Evolutionary conservation across 1,284 basidiomycete species (phyloP).

Genomic region (Puccinia polysora): DNA sequence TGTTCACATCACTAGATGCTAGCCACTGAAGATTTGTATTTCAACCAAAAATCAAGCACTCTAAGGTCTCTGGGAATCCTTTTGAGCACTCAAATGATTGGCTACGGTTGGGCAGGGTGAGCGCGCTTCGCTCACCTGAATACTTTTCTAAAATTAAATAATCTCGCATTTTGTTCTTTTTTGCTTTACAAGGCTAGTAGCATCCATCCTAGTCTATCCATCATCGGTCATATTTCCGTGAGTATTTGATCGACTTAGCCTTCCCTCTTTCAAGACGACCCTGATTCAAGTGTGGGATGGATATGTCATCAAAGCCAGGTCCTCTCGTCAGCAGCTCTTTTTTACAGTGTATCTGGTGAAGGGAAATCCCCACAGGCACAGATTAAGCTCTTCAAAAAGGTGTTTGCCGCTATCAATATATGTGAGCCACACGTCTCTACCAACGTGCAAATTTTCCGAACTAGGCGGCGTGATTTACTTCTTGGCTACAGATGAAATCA

Average conservation of each 20-base stretch:
- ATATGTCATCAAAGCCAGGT: neutral
- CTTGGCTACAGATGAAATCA: conserved; percentile 15
- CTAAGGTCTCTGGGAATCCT: conserved; percentile 21
- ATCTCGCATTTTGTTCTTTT: neutral
- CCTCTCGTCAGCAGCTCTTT: conserved; percentile 11
- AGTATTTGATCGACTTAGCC: neutral
- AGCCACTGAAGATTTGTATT: conserved; percentile 36
- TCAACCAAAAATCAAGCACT: conserved; percentile 7
- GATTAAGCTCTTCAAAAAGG: conserved; percentile 29
- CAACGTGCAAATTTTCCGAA: neutral
- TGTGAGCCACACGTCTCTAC: conserved; percentile 21
- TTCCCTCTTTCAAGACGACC: neutral
- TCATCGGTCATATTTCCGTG: conserved; percentile 10
- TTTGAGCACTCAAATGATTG: conserved; percentile 27
- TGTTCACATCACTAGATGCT: conserved; percentile 10
- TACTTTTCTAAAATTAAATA: neutral
- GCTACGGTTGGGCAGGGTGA: conserved; percentile 34
- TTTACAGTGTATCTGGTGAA: conserved; percentile 7
- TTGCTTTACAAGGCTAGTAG: neutral
- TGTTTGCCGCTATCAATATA: conserved; percentile 16
- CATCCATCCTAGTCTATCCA: conserved; percentile 1
- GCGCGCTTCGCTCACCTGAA: neutral
- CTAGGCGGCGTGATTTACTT: neutral
- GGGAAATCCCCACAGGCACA: neutral
- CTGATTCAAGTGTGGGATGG: neutral